These are phyloP conservation scores for Annulohypoxylon moriforme DNA, from an alignment of 495 filamentous ascomycete species.

Conservation along the genomic window DNA sequence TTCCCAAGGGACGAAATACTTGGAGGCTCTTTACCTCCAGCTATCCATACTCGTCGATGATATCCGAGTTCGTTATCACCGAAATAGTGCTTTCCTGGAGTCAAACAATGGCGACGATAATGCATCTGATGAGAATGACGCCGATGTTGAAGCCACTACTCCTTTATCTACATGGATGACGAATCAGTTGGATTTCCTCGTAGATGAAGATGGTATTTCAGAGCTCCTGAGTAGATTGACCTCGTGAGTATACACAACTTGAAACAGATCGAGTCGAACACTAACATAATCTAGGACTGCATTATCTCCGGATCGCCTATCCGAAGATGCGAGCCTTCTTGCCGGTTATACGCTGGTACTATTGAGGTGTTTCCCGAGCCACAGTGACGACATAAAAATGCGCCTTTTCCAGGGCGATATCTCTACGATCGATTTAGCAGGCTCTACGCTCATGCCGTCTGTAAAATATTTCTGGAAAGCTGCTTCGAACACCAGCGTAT, in stretches of 20 bases:
- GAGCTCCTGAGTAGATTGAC: constrained; percentile 54
- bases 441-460: constrained; percentile 66
- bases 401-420: constrained; percentile 89
- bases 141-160: constrained; percentile 39
- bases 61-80: constrained; percentile 53
- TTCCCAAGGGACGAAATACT: constrained; percentile 65
- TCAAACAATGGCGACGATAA: constrained; percentile 21
- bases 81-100: not conserved
- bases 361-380: constrained; percentile 83
- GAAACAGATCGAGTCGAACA: constrained; percentile 4
- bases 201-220: constrained; percentile 55
- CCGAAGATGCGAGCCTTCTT: constrained; percentile 75
- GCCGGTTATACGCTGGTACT: constrained; percentile 90
- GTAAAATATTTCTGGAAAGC: constrained; percentile 92
- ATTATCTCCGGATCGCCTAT: constrained; percentile 45
- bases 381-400: constrained; percentile 92
- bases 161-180: constrained; percentile 49
- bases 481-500: constrained; percentile 73
- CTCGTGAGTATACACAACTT: constrained; percentile 47
- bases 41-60: constrained; percentile 47
- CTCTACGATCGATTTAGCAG: constrained; percentile 54
- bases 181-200: constrained; percentile 49
- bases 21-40: constrained; percentile 65
- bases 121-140: constrained; percentile 27
- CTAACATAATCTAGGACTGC: constrained; percentile 44